A percentile compares a stretch with the other conserved stretches of the same genome.
Evolutionary conservation across 139 green algal genomes (phyloP).

Genomic region (Chlamydomonas eustigma): DNA sequence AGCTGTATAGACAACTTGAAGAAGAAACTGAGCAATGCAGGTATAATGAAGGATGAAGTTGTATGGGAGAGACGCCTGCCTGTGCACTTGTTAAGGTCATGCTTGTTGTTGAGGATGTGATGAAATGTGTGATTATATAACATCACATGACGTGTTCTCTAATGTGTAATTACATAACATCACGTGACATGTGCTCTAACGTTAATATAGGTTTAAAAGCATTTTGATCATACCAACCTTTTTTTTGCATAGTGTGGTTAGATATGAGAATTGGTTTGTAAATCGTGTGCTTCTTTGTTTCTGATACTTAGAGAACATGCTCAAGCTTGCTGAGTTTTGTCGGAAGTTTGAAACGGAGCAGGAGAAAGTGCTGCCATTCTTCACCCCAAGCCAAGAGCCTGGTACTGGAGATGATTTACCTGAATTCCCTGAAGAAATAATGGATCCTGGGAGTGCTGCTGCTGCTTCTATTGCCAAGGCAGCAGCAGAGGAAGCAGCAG

Average conservation of each 20-base stretch:
- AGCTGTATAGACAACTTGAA: conserved; percentile 42
- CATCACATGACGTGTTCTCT: not conserved
- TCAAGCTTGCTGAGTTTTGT: conserved; percentile 76
- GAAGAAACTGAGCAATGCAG: conserved; percentile 2
- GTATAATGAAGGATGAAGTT: not conserved
- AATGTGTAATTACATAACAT: no score
- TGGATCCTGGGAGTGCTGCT: not conserved
- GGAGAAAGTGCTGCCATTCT: conserved; percentile 38
- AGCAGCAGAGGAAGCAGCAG: not conserved
- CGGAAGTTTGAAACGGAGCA: conserved; percentile 76
- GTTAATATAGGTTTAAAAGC: not conserved
- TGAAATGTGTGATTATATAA: not conserved
- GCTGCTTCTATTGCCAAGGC: not conserved
- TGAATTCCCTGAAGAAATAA: not conserved
- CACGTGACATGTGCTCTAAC: not conserved
- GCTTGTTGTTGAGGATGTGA: not conserved
- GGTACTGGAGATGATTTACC: not conserved
- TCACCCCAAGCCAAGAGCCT: not conserved
- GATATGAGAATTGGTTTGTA: not conserved
- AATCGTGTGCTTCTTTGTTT: not conserved
- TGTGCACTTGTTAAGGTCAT: not conserved
- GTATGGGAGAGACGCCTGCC: not conserved
- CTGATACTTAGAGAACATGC: conserved; percentile 51
- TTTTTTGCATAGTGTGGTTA: not conserved
- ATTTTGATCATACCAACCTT: not conserved